Evolutionary conservation across 2,329 filamentous ascomycete genomes (phyloP).

Genomic region (Colletotrichum cuscutae): DNA sequence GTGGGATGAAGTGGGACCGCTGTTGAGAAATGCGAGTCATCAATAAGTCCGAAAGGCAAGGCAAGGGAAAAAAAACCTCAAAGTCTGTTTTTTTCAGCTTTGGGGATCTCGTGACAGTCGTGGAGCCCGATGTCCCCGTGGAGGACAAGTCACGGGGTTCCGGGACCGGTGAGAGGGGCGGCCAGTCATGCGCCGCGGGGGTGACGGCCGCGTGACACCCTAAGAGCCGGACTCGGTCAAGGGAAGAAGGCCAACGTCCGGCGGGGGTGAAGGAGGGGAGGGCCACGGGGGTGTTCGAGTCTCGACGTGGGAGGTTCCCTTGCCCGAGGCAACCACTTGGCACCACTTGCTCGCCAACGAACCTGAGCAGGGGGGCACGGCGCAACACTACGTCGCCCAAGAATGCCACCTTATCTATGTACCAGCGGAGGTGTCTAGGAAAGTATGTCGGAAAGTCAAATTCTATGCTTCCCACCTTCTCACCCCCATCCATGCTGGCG

Average conservation of each 20-base stretch:
- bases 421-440: conserved; percentile 7
- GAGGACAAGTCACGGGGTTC: conserved; percentile 16
- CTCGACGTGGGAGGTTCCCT: not conserved
- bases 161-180: conserved; percentile 31
- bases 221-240: conserved; percentile 31
- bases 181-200: conserved; percentile 33
- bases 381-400: not conserved
- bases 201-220: conserved; percentile 29
- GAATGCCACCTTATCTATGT: not conserved
- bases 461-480: not conserved
- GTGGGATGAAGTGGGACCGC: not conserved
- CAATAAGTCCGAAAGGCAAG: not conserved
- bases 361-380: not conserved
- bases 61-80: not conserved
- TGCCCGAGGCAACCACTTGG: not conserved
- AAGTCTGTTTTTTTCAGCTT: not conserved
- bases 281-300: not conserved
- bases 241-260: not conserved
- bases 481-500: not conserved
- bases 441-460: conserved; percentile 22
- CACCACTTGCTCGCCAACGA: conserved; percentile 1
- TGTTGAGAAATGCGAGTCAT: conserved; percentile 3
- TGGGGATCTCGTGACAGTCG: conserved; percentile 17
- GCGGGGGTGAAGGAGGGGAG: not conserved
- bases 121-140: conserved; percentile 4